These are phyloP conservation scores for Fusarium hostae DNA, from an alignment of 2,329 filamentous ascomycete species.

Conservation along the genomic window DNA sequence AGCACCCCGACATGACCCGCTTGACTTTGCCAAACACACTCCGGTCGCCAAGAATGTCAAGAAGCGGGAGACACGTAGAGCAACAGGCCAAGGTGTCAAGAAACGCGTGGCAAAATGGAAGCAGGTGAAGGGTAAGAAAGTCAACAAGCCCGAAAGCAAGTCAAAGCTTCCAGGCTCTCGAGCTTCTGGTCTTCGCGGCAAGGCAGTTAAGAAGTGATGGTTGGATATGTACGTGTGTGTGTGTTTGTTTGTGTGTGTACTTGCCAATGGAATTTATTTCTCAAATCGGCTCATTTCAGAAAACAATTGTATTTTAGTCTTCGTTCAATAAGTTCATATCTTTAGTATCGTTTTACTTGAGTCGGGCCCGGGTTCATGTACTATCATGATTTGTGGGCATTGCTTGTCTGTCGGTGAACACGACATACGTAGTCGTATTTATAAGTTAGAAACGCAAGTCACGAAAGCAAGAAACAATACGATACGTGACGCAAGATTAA, in stretches of 20 bases:
- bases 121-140: neutral
- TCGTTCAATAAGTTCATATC: neutral
- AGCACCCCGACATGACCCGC: neutral
- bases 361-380: neutral
- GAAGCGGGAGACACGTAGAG: neutral
- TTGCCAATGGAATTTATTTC: neutral
- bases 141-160: neutral
- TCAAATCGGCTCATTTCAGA: neutral
- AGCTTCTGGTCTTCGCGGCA: neutral
- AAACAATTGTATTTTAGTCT: neutral
- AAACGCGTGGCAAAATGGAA: neutral
- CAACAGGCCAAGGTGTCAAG: neutral
- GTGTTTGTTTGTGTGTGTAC: too few species aligned
- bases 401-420: too few species aligned
- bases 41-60: neutral
- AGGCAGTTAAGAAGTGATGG: neutral
- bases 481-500: too few species aligned
- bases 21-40: neutral
- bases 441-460: too few species aligned
- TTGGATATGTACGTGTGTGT: too few species aligned
- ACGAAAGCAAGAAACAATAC: too few species aligned
- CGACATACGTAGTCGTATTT: too few species aligned
- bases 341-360: neutral
- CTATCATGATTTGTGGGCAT: neutral
- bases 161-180: neutral